phyloP scores from a whole-genome alignment of 306 rosid genomes.

The Cercis canadensis region DNA sequence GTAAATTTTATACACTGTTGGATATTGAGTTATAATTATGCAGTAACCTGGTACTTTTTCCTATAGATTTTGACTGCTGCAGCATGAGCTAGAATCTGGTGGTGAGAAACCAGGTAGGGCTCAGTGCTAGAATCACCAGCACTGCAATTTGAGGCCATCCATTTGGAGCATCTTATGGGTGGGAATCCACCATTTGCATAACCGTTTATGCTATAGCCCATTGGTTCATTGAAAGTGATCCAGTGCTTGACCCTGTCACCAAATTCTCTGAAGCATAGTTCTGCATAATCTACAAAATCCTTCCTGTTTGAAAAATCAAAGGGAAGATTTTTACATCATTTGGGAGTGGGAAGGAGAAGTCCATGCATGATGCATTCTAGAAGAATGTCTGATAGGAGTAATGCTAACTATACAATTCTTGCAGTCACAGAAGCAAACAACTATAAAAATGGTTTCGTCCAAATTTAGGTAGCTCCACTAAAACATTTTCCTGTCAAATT shows the following conservation, averaged over 20 bases:
- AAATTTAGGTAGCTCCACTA: no score
- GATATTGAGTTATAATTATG: neutral
- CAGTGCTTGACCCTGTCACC: constrained; percentile 56
- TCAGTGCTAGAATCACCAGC: constrained; percentile 52
- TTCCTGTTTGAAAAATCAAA: constrained; percentile 21
- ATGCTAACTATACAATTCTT: no score
- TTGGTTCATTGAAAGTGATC: constrained; percentile 67
- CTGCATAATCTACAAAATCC: constrained; percentile 48
- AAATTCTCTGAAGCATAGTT: constrained; percentile 46
- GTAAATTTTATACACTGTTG: neutral
- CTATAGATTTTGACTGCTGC: constrained; percentile 41
- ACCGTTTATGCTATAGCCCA: constrained; percentile 37
- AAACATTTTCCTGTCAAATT: no score
- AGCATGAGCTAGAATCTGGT: constrained; percentile 49
- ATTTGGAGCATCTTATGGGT: constrained; percentile 61
- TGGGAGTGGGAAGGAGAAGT: neutral
- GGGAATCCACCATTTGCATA: constrained; percentile 54
- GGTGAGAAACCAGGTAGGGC: constrained; percentile 47
- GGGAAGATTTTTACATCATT: no score
- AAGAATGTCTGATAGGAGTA: no score
- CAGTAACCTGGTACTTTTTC: constrained; percentile 44
- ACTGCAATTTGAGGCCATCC: constrained; percentile 42
- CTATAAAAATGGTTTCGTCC: no score
- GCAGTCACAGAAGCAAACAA: no score
- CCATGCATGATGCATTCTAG: neutral